Base-by-base conservation (phyloP, 2,329 filamentous ascomycete genomes). In the Pseudocercospora ulei region DNA sequence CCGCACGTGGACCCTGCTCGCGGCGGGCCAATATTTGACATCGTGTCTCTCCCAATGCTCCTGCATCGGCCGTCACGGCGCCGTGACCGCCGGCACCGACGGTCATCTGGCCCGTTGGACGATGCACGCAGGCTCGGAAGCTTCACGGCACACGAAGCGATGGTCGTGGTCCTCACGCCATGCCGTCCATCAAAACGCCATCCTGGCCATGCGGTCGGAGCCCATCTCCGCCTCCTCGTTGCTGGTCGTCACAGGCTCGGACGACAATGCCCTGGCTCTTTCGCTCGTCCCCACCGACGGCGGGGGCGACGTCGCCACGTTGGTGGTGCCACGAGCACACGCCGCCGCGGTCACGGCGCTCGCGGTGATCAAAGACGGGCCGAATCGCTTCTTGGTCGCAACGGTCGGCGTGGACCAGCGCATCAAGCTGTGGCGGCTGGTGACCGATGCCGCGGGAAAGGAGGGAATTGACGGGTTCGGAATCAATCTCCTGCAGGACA, bases 231-330 rank as follows among this genome's bases (percentile, higher is more conserved):
- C 56, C 18, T 52, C 50, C n/a, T 48, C 61, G 35, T 50, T 65
- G 49, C 49, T 82, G 1, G 56, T 93, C 11, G 59, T 83, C 3
- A 86, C 84, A 0, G 85, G 83, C 16, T 86, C 90, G 13, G 90
- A 98, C 53, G 90, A 96, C 60, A 90, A 90, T 46, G 80, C 80
- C 3, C 60, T 96, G 0, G 78, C 73, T 0, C 54, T 83, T 7
- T 72, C 71, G 0, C 56, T 70, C 13, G n/a, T 41, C 4, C 7
- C 38, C 11, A 13, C 18, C 3, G 5, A 7, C 12, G 14, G 23
- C 8, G 7, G 5, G 18, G 28, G 18, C 13, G 24, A 18, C 16
- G 36, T 46, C 7, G 29, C 41, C 1, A 63, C 62, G 1, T 48
- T 66, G 3, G 47, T 71, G 7, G 59, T 80, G 1, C 65, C 65